A percentile compares a stretch with the other conserved stretches of the same genome.
These are phyloP conservation scores for Phanerochaete carnosa DNA, from an alignment of 768 basidiomycete genomes.

Conservation along the genomic window DNA sequence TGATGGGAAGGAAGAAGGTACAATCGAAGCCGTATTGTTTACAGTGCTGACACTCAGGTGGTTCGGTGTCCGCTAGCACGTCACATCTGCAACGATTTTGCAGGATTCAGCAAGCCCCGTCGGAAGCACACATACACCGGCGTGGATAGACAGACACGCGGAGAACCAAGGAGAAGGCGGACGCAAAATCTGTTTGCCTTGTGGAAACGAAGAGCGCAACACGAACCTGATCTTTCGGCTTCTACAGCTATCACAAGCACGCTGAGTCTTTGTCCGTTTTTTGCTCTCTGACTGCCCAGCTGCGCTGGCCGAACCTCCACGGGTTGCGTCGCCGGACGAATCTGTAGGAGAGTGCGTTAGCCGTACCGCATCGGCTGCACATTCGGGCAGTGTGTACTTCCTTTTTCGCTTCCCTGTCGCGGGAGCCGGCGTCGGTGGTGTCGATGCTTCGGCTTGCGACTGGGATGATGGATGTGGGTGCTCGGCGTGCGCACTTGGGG, in stretches of 20 bases:
- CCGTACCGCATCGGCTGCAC: slow-evolving; percentile 16
- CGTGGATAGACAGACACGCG: neutral
- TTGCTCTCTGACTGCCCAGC: slow-evolving; percentile 48
- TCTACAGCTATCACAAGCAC: slow-evolving; percentile 90
- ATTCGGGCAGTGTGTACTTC: slow-evolving; percentile 25
- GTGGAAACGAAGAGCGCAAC: neutral
- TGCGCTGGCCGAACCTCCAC: slow-evolving; percentile 24
- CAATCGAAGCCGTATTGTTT: slow-evolving; percentile 92
- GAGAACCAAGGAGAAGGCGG: slow-evolving; percentile 2
- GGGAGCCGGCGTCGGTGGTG: slow-evolving; percentile 28
- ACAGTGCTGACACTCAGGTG: slow-evolving; percentile 89
- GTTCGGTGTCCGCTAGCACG: slow-evolving; percentile 72
- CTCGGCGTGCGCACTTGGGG: slow-evolving; percentile 34
- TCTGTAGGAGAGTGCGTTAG: slow-evolving; percentile 50
- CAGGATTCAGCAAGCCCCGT: slow-evolving; percentile 15
- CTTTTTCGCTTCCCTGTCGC: slow-evolving; percentile 61
- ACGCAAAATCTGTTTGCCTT: neutral
- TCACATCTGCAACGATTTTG: slow-evolving; percentile 60
- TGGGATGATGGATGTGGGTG: slow-evolving; percentile 22
- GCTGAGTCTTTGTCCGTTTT: slow-evolving; percentile 90
- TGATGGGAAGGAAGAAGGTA: slow-evolving; percentile 97
- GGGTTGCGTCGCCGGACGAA: slow-evolving; percentile 31
- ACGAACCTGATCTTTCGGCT: slow-evolving; percentile 81
- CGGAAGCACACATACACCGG: slow-evolving; percentile 7
- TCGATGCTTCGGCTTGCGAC: slow-evolving; percentile 30